These are phyloP conservation scores for Saussurea involucrata DNA, from an alignment of 129 eudicot genomes.

Conservation along the genomic window DNA sequence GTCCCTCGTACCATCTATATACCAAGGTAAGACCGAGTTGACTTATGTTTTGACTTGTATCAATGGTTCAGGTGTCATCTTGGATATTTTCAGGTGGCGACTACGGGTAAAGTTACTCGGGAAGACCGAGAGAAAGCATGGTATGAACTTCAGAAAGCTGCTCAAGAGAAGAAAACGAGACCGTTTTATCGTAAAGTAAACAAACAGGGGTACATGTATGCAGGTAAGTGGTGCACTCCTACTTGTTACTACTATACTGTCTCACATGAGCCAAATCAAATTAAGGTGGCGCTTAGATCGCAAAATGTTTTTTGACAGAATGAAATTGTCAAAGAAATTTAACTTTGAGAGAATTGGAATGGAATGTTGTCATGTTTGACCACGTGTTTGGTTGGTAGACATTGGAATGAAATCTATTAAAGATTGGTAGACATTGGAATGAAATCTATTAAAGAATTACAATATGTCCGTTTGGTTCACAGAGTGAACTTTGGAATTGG, in stretches of 20 bases:
- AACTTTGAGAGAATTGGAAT: too few species aligned
- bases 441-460: too few species aligned
- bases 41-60: slow-evolving; percentile 5
- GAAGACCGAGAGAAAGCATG: slow-evolving; percentile 71
- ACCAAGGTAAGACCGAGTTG: slow-evolving; percentile 49
- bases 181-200: slow-evolving; percentile 91
- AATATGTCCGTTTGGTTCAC: too few species aligned
- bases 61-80: slow-evolving; percentile 7
- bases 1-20: slow-evolving; percentile 85
- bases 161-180: slow-evolving; percentile 70
- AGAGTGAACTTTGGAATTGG: too few species aligned
- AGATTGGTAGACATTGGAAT: too few species aligned
- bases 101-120: slow-evolving; percentile 69
- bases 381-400: too few species aligned
- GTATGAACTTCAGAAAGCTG: slow-evolving; percentile 78
- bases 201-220: slow-evolving; percentile 84
- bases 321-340: too few species aligned
- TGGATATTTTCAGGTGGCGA: slow-evolving; percentile 52
- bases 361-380: too few species aligned
- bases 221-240: slow-evolving; percentile 45
- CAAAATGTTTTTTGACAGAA: too few species aligned
- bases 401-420: too few species aligned
- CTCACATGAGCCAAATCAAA: too few species aligned
- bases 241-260: neutral
- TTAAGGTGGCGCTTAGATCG: too few species aligned